Conservation (phyloP, 139 green algal genomes). For the Pleodorina starrii region DNA sequence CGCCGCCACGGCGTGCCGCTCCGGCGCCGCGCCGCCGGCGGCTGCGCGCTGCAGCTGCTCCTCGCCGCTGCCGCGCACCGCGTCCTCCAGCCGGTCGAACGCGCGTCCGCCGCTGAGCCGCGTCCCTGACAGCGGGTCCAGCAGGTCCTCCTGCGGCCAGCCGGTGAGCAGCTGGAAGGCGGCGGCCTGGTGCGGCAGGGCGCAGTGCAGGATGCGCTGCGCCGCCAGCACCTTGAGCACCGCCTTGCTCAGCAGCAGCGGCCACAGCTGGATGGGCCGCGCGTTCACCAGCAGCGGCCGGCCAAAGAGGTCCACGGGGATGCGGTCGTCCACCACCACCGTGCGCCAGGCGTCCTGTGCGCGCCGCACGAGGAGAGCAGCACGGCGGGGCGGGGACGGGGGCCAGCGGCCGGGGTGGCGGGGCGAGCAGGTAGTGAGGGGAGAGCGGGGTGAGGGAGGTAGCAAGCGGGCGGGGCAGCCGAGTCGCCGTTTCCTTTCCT, state of each 20-base stretch:
- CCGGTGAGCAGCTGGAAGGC: slow-evolving; percentile 81
- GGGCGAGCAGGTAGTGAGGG: background rate
- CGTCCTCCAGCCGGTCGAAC: slow-evolving; percentile 77
- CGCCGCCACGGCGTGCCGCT: slow-evolving; percentile 62
- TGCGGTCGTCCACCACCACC: slow-evolving; percentile 84
- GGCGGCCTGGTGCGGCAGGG: slow-evolving; percentile 70
- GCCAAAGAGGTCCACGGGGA: slow-evolving; percentile 86
- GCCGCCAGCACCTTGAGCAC: slow-evolving; percentile 81
- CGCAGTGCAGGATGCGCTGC: slow-evolving; percentile 63
- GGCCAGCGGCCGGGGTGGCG: background rate
- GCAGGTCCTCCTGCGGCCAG: slow-evolving; percentile 80
- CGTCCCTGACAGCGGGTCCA: slow-evolving; percentile 63
- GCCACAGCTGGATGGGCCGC: slow-evolving; percentile 84
- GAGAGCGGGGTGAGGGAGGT: too few relatives aligned
- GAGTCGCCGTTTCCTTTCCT: too few relatives aligned
- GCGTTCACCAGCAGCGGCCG: slow-evolving; percentile 74
- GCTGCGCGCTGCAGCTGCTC: too few relatives aligned
- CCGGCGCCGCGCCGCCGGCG: too few relatives aligned
- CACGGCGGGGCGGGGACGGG: background rate
- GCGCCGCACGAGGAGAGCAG: too few relatives aligned
- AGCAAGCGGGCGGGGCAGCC: too few relatives aligned
- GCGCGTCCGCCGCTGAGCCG: slow-evolving; percentile 60
- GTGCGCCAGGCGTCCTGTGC: slow-evolving; percentile 79
- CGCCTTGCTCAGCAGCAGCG: slow-evolving; percentile 85
- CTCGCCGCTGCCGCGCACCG: slow-evolving; percentile 50